Evolutionary conservation across 192 early-diverging fungal species (phyloP).

Genomic region (Coemansia javaensis): DNA sequence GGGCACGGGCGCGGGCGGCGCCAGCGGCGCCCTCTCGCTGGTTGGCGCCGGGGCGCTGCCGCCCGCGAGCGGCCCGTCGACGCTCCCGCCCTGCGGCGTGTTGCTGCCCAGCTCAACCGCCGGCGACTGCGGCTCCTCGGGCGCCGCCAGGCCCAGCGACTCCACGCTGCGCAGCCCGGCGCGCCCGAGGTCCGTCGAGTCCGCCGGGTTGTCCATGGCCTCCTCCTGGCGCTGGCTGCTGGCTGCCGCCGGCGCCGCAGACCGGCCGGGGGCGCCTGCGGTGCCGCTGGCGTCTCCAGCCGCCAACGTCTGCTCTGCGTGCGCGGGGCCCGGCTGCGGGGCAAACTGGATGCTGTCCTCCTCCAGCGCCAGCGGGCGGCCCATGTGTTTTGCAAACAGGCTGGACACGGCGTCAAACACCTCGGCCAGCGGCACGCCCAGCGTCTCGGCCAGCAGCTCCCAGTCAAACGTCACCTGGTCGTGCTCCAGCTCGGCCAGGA

Average conservation of each 20-base stretch:
- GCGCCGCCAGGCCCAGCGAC: constrained; percentile 6
- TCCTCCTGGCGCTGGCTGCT: too few relatives aligned
- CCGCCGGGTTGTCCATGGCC: constrained; percentile 15
- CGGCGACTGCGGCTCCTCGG: constrained; percentile 17
- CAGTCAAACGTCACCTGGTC: constrained; percentile 52
- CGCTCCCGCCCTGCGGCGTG: constrained; percentile 13
- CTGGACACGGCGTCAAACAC: constrained; percentile 38
- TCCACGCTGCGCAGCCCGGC: constrained; percentile 38
- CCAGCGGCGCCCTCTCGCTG: too few relatives aligned
- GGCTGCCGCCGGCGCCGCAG: too few relatives aligned
- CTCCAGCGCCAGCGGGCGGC: constrained; percentile 13
- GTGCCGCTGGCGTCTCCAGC: too few relatives aligned
- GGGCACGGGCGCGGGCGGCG: too few relatives aligned
- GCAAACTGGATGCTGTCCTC: constrained; percentile 22
- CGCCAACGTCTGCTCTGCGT: neutral
- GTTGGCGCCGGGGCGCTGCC: neutral
- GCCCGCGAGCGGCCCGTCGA: neutral
- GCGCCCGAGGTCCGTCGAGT: constrained; percentile 17
- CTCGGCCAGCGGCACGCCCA: constrained; percentile 16
- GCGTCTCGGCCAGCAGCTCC: constrained; percentile 28
- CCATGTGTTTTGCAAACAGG: constrained; percentile 30
- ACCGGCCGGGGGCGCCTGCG: too few relatives aligned
- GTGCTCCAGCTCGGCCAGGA: constrained; percentile 42
- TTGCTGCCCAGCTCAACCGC: constrained; percentile 24
- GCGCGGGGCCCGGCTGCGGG: neutral